Conservation (phyloP, 2,329 filamentous ascomycete species). For the Ceratocystis cacaofunesta region DNA sequence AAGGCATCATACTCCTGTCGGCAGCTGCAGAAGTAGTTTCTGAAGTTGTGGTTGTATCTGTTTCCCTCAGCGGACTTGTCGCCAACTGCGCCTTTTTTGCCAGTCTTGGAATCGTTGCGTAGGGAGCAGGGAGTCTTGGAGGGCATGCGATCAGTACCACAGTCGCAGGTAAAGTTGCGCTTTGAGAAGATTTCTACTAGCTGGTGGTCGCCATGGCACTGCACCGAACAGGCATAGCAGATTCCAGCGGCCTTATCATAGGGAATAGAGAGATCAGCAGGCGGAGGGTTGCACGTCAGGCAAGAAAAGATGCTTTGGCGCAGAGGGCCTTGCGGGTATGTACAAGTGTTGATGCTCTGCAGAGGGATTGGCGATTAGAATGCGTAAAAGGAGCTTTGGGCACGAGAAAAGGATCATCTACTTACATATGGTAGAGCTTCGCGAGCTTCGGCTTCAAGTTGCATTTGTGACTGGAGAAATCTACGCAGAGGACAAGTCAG, state of each 20-base stretch:
- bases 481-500: slow-evolving; percentile 28
- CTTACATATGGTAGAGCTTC: slow-evolving; percentile 85
- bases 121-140: slow-evolving; percentile 58
- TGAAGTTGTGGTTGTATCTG: slow-evolving; percentile 91
- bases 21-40: slow-evolving; percentile 84
- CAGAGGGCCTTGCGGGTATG: slow-evolving; percentile 72
- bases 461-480: slow-evolving; percentile 78
- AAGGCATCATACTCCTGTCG: slow-evolving; percentile 75
- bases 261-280: slow-evolving; percentile 38
- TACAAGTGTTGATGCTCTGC: slow-evolving; percentile 91
- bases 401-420: slow-evolving; percentile 3
- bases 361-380: not conserved
- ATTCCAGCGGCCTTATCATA: slow-evolving; percentile 60
- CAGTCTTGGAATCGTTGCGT: slow-evolving; percentile 56
- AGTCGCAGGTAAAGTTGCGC: slow-evolving; percentile 91
- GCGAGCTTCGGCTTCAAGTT: slow-evolving; percentile 84
- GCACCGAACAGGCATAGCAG: slow-evolving; percentile 93
- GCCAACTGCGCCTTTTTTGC: slow-evolving; percentile 58
- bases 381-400: not conserved
- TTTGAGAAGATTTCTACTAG: slow-evolving; percentile 94
- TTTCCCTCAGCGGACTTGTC: slow-evolving; percentile 60
- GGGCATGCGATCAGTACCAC: slow-evolving; percentile 70
- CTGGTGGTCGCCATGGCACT: slow-evolving; percentile 88
- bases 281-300: slow-evolving; percentile 78
- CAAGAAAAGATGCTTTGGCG: slow-evolving; percentile 86